Base-by-base conservation (phyloP, 2,329 filamentous ascomycete species). In the Remersonia thermophila region DNA sequence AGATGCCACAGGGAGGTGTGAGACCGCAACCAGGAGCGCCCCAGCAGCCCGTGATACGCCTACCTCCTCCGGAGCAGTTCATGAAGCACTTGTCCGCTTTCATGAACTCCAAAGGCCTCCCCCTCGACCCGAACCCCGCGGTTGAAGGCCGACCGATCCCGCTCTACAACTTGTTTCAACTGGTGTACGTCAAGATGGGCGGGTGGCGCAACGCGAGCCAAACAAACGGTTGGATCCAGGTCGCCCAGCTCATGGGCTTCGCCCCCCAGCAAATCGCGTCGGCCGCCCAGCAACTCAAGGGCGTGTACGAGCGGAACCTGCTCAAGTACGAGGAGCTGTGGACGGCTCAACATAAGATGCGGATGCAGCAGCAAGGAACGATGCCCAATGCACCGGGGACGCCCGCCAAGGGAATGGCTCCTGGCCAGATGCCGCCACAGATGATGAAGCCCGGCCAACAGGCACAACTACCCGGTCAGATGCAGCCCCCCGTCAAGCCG, bases 11-110 rank as follows among this genome's bases (percentile, higher is more conserved):
- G 5, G 60, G 60, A 23, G 37, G 36, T 4, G 49, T 49, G 42
- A 41, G 45, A 26, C 47, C 42, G 2, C 47, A 49, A 37, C 47
- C 38, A 20, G 60, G 56, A 8, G 66, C 69, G 57, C 63, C 69
- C 38, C 64, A 70, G 35, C 56, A 60, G 34, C 59, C 57, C 4
- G 42, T 33, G 53, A 58, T 45, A n/a, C 41, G 50, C 18, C 35
- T 39, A n/a, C 61, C 61, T 17, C 72, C 72, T n/a, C 74, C 73
- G 0, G 80, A 86, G 42, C 68, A 69, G 23, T 86, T 87, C 45
- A 67, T 93, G 57, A 82, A 84, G 51, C 81, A 78, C 27, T 64
- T 96, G 7, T 71, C 74, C 14, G 62, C 69, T n/a, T 83, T 93
- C 45, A 93, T 93, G 79, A 71, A 71, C 41, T 69, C 75, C 32